Base-by-base conservation (phyloP, 202 grass and related monocot genomes). In the Carex arenaria region DNA sequence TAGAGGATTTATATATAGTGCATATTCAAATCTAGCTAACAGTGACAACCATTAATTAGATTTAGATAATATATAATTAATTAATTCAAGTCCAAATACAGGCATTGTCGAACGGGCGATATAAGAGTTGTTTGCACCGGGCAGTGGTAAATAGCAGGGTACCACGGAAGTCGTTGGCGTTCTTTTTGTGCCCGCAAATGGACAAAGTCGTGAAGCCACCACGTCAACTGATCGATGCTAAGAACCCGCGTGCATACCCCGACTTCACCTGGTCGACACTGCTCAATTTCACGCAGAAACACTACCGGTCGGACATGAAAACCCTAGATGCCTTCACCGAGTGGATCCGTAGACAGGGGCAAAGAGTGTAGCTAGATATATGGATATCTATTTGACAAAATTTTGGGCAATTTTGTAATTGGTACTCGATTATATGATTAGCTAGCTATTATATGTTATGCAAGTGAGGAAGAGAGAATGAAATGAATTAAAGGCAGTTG, bases 181-280 rank as follows among this genome's bases (percentile, higher is more conserved):
- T 99, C 88, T 99, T 99, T 80, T 86, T 99, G 3, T 95, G 93
- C 78, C 96, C 96, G 18, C 85, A 86, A 62, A 90, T 87, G 88
- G 91, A 99, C 88, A 93, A 76, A 80, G 38, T 96, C 17, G 96
- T 99, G 74, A 28, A 32, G 8, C 93, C 96, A 67, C 96, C 96
- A 30, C 1, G 17, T 31, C 64, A 51, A 60, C 85, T 99, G 1
- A 84, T 99, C 12, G 89, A 88, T 77, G 61, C 14, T 8, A 4
- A 17, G 13, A 77, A 89, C 81, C 93, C 93, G 2, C 49, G 93
- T 55, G 89, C 74, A 0, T 99, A 99, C 83, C 96, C 96, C 53
- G 96, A 99, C 69, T 99, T 99, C 91, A 99, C 91, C 5, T 99
- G 96, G 96, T 63, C 93, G 42, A 42, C 88, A 14, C 82, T 99